phyloP scores from a whole-genome alignment of 345 rosid genomes.

The Toxicodendron radicans region DNA sequence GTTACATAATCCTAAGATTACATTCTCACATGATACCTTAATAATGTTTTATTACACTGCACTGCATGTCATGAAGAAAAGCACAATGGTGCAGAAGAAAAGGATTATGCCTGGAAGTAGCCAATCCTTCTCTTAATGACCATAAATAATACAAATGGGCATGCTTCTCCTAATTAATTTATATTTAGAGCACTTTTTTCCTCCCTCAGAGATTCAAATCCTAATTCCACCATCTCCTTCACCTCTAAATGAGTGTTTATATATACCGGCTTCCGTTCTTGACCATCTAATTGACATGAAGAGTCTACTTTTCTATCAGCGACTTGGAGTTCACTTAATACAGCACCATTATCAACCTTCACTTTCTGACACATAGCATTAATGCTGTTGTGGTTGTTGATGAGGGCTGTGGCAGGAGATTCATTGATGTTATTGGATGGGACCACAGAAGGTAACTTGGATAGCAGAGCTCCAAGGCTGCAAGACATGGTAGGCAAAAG shows the following conservation, averaged over 20 bases:
- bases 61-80: no score
- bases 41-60: no score
- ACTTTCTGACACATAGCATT: conserved; percentile 12
- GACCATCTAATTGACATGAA: conserved; percentile 27
- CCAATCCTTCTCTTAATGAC: neutral
- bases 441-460: conserved; percentile 47
- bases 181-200: conserved; percentile 22
- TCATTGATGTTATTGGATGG: conserved; percentile 33
- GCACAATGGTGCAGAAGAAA: neutral
- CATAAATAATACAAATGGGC: conserved; percentile 13
- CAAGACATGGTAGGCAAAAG: conserved; percentile 46
- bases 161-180: conserved; percentile 27
- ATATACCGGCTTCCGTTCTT: conserved; percentile 22
- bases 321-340: conserved; percentile 4
- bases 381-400: conserved; percentile 16
- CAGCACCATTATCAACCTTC: conserved; percentile 6
- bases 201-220: conserved; percentile 24
- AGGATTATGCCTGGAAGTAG: neutral
- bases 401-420: conserved; percentile 26
- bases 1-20: no score
- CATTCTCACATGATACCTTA: no score
- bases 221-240: conserved; percentile 17
- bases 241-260: conserved; percentile 15
- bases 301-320: conserved; percentile 24
- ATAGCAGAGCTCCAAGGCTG: conserved; percentile 50